Conservation (phyloP, 805 yeast species). For the Tetrapisispora pingtungensis region DNA sequence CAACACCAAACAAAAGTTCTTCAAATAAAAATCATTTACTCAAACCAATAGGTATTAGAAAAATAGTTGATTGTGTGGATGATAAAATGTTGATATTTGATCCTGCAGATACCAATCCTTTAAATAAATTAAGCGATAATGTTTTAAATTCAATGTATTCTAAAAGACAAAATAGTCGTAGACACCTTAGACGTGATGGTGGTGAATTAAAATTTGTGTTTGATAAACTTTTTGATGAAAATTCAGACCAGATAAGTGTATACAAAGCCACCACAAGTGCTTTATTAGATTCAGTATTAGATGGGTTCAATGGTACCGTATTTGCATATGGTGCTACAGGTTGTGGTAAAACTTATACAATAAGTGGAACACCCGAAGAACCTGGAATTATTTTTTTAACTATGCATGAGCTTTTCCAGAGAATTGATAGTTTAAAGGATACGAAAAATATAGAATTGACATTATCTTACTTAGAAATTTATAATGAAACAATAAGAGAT, state of each 20-base stretch:
- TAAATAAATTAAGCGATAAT: constrained; percentile 25
- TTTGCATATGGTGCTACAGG: constrained; percentile 98
- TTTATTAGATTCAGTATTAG: constrained; percentile 60
- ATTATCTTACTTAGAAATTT: constrained; percentile 73
- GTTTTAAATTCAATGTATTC: constrained; percentile 23
- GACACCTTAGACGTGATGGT: constrained; percentile 15
- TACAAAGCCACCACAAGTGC: constrained; percentile 60
- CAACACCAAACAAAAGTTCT: background rate
- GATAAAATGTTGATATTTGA: constrained; percentile 80
- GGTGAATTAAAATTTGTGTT: constrained; percentile 71
- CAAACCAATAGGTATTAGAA: constrained; percentile 47
- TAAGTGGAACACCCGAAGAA: constrained; percentile 57
- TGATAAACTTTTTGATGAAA: constrained; percentile 66
- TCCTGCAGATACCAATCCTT: constrained; percentile 65
- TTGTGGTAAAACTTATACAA: constrained; percentile 93
- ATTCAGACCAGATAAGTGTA: constrained; percentile 55
- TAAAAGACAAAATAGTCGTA: constrained; percentile 12
- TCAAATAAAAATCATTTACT: background rate
- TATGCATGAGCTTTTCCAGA: constrained; percentile 60
- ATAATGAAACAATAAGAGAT: constrained; percentile 83
- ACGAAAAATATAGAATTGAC: constrained; percentile 49
- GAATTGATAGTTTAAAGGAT: constrained; percentile 47
- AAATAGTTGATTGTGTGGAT: constrained; percentile 70
- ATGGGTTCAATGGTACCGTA: constrained; percentile 83
- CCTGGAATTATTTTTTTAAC: constrained; percentile 79